Evolutionary conservation across 257 asterid genomes (phyloP), one percentile per base, ranked within the genome.

Genomic region (Fraxinus cuspidata): DNA sequence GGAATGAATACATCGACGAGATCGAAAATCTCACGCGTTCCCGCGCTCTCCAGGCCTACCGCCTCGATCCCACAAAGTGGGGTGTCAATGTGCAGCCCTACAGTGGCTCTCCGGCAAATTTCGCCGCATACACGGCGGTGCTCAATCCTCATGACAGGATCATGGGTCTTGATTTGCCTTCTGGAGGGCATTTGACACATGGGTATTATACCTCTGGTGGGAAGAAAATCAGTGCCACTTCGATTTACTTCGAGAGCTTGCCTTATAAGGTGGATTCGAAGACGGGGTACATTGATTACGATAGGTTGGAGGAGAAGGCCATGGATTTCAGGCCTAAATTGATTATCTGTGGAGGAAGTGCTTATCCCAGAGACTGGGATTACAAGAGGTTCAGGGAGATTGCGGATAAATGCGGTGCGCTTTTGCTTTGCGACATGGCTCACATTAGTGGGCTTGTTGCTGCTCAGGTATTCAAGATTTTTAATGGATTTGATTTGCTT

Each of bases 401-500:
- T 49, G 93, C 96, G 7, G 93, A 87, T 31, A 90, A 88, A 83
- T 82, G 84, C 72, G 96, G 96, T 2, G 97, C 98, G 16, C 84
- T 94, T 18, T 80, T 94, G 90, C 89, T 92, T 60, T 94, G 97
- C 70, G 98, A 94, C 82, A 94, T 94, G 98, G 98, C 98, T 56
- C 98, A 94, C 77, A 92, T 94, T 47, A 94, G 98, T 82, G 98
- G 98, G 66, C 94, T 94, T 74, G 98, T 94, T 77, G 98, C 98
- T 76, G 98, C 97, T 88, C 96, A 89, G 92, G 97, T 92, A 80
- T 79, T 38, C 37, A 0, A 15, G 27, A 23, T 67, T 25, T 37
- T 73, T 3, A 42, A 42, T 42, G 49, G 49, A 42, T 11, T 42
- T 42, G 49, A 12, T 42, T 42, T 42, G 16, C 12, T 42, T 42